Evolutionary conservation across 164 flowering plant genomes (phyloP), one percentile per base, ranked within the genome.

Genomic region (Chloranthus sessilifolius): DNA sequence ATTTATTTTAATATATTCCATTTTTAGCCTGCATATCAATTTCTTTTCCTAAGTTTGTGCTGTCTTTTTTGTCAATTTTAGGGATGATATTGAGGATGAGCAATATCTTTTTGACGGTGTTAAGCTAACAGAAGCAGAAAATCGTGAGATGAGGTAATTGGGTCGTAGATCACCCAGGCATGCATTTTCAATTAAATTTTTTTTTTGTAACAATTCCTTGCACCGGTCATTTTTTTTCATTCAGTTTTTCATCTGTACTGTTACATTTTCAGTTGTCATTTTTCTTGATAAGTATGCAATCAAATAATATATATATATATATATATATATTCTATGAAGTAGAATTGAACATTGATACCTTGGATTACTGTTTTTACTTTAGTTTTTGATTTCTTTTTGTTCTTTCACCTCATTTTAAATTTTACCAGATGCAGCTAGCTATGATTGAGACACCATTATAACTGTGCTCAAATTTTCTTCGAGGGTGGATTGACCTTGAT

Each of bases 71-170:
- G 25, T 63, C 24, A 24, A n/a, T n/a, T n/a, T n/a, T 78, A 92
- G 96, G 70, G 99, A 92, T 77, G 99, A 84, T 27, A 84, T 94
- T 43, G 86, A 78, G 66, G 97, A 94, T 64, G 97, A 94, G 52
- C 87, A 84, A 43, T 94, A 86, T 70, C 70, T 94, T 7, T 94
- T 94, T 72, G 88, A 72, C 2, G 85, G 81, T 33, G 86, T 82
- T 17, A 66, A 84, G 65, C 72, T 94, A 44, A 79, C 92, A 21
- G 97, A 94, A 60, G 70, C 74, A 10, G 99, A 92, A 71, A 5
- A 62, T 3, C 82, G 78, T 12, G 89, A 84, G 53, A 56, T 74
- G 27, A 83, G 91, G 96, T 88, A 80, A 63, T 51, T 33, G 3
- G 19, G 25, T 51, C 20, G 6, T 17, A 4, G 4, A 22, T 39